Evolutionary conservation across 2,329 filamentous ascomycete species (phyloP), one percentile per base, ranked within the genome.

Genomic region (Fusarium vanettenii): DNA sequence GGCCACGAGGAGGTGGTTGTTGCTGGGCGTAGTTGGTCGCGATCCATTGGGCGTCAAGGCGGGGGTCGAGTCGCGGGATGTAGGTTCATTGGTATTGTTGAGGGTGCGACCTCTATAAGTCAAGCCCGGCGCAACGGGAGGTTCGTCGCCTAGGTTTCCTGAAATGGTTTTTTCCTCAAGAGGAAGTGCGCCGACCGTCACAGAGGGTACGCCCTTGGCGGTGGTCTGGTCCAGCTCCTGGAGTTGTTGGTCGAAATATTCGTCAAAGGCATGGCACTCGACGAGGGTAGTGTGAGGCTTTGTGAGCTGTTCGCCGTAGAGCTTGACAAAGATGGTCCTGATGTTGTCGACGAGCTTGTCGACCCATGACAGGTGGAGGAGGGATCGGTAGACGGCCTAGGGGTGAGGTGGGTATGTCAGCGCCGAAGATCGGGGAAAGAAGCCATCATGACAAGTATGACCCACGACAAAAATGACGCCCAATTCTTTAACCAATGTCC

Each of bases 281-380:
- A 97, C 88, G 25, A 94, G 87, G 64, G 93, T 95, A 13, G 92
- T 94, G 81, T 96, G 90, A 29, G 93, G 90, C 77, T 94, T 94
- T 82, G 92, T 95, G 65, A 99, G 86, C 82, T 98, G 93, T 68
- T 97, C 93, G 76, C 92, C 94, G 82, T 98, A 99, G 31, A 98
- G 89, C 75, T 95, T 94, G 76, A 97, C 89, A 81, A 98, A 99
- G 37, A 99, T 92, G 11, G 94, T 95, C 82, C 93, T 94, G 79
- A 98, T 95, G 80, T 98, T 97, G 80, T 98, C 96, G 76, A 99
- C 91, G 57, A 99, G 92, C 82, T 97, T 95, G 84, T 99, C 97
- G 75, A 98, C 94, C 97, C 97, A 99, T 14, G 94, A 95, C 10
- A 99, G 90, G 83, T 98, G 95, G 33, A 99, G 89, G 35, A 99